phyloP scores from a whole-genome alignment of 148 eudicot species.

The Camellia sinensis region DNA sequence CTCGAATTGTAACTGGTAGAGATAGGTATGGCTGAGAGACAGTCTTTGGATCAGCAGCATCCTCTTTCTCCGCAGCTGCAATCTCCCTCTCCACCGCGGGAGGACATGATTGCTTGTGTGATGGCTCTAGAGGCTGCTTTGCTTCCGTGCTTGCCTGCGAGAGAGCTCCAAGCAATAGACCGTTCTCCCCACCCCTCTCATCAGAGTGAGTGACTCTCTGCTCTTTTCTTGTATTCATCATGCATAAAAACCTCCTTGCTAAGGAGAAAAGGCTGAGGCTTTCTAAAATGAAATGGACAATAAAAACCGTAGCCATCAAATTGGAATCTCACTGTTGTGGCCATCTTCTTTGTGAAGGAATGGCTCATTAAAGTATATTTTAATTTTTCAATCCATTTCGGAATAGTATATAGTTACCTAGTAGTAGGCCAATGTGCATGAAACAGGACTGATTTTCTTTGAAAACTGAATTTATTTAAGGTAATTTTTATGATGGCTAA shows the following conservation, averaged over 20 bases:
- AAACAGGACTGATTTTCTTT: background rate
- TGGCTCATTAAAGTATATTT: no score
- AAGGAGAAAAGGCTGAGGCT: background rate
- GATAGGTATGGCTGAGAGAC: slow-evolving; percentile 43
- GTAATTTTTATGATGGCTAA: background rate
- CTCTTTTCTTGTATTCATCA: background rate
- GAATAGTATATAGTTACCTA: background rate
- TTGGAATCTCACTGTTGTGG: background rate
- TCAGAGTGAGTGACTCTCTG: slow-evolving; percentile 46
- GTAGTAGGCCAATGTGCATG: background rate
- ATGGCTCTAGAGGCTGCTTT: slow-evolving; percentile 85
- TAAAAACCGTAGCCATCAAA: no score
- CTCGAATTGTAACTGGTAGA: background rate
- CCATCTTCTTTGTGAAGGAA: background rate
- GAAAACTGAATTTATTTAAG: background rate
- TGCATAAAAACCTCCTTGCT: background rate
- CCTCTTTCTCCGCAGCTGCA: slow-evolving; percentile 36
- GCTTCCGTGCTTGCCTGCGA: slow-evolving; percentile 93
- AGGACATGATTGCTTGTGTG: slow-evolving; percentile 74
- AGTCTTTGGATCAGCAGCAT: slow-evolving; percentile 23
- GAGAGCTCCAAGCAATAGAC: slow-evolving; percentile 97
- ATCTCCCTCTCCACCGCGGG: slow-evolving; percentile 34
- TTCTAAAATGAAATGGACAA: background rate
- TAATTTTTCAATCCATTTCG: background rate
- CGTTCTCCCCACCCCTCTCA: slow-evolving; percentile 93